A percentile compares a stretch with the other conserved stretches of the same genome.
Evolutionary conservation across 2,329 filamentous ascomycete genomes (phyloP).

Genomic region (Ascochyta pisi): DNA sequence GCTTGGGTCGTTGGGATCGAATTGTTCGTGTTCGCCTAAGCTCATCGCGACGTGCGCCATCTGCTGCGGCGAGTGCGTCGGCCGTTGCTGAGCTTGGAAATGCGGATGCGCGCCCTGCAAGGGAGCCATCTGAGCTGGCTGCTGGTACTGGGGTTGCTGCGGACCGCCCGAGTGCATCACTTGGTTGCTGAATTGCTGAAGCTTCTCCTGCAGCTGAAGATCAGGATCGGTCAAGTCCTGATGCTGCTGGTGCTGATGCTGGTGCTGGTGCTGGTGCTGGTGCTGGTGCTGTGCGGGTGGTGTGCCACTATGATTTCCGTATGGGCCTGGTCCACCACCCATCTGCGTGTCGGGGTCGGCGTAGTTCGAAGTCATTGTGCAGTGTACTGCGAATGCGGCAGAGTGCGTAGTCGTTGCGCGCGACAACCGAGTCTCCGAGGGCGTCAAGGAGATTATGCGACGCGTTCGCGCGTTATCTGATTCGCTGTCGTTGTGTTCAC

Average conservation of each 20-base stretch:
- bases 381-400: constrained; percentile 18
- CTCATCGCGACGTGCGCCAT: constrained; percentile 51
- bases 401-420: constrained; percentile 23
- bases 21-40: constrained; percentile 44
- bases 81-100: constrained; percentile 44
- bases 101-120: constrained; percentile 43
- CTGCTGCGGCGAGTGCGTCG: constrained; percentile 48
- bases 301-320: constrained; percentile 46
- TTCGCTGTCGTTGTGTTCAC: constrained; percentile 30
- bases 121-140: constrained; percentile 37
- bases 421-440: background rate
- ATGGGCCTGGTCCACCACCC: constrained; percentile 42
- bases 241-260: constrained; percentile 42
- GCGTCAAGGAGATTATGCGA: constrained; percentile 1
- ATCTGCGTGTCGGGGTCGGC: constrained; percentile 45
- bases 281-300: constrained; percentile 43
- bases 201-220: constrained; percentile 43
- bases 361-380: constrained; percentile 43
- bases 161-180: constrained; percentile 39
- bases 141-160: constrained; percentile 39
- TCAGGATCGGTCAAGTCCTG: constrained; percentile 43
- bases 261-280: constrained; percentile 40
- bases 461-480: constrained; percentile 18
- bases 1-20: constrained; percentile 45
- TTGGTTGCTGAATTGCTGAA: constrained; percentile 45